These are phyloP conservation scores for Cordyceps sp. DNA, from an alignment of 2,329 filamentous ascomycete genomes.

Conservation along the genomic window DNA sequence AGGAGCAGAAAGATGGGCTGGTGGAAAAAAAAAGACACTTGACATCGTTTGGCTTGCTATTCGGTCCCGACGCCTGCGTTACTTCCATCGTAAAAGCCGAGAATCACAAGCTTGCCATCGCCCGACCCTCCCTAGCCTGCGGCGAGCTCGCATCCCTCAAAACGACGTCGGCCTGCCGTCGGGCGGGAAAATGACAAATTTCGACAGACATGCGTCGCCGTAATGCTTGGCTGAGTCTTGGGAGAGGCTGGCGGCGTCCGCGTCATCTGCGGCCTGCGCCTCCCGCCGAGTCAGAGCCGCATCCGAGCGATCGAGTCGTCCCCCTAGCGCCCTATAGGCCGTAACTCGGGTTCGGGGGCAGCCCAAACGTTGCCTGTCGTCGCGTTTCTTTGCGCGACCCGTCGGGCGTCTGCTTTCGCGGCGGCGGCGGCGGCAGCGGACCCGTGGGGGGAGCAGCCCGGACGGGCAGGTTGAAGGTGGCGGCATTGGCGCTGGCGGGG, in stretches of 20 bases:
- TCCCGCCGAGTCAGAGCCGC: too few relatives aligned
- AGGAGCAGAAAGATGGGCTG: too few relatives aligned
- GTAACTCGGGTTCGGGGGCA: conserved; percentile 25
- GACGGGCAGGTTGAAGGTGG: conserved; percentile 46
- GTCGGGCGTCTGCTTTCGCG: conserved; percentile 37
- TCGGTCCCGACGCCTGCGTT: conserved; percentile 6
- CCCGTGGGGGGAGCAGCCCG: conserved; percentile 43
- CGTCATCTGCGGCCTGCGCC: neutral
- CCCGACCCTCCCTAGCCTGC: conserved; percentile 3
- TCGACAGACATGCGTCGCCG: conserved; percentile 16
- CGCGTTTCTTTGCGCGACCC: conserved; percentile 34
- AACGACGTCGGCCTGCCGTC: neutral
- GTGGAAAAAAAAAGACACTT: too few relatives aligned
- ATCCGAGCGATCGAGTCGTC: too few relatives aligned
- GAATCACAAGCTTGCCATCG: neutral
- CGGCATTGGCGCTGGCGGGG: conserved; percentile 25
- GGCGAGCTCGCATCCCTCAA: conserved; percentile 2
- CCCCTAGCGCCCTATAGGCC: conserved; percentile 9
- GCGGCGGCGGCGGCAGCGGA: conserved; percentile 42
- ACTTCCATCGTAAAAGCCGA: neutral
- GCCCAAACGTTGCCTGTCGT: conserved; percentile 35
- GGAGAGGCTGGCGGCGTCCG: conserved; percentile 4
- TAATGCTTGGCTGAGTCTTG: conserved; percentile 15
- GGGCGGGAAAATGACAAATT: too few relatives aligned
- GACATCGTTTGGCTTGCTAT: conserved; percentile 7